Conservation (phyloP, 164 flowering plant genomes). For the Malania oleifera region DNA sequence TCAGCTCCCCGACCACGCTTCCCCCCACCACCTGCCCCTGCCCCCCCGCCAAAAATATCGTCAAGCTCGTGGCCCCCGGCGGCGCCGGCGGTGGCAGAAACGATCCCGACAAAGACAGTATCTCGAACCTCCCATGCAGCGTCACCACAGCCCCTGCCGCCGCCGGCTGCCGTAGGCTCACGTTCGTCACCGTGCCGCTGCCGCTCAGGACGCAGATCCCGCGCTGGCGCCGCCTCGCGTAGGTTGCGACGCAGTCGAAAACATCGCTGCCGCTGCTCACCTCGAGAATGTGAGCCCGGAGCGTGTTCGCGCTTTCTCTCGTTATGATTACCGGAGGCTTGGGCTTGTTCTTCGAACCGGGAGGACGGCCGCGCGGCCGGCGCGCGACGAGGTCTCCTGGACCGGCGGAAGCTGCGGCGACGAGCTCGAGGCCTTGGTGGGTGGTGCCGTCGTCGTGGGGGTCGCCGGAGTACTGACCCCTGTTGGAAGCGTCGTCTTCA, state of each 20-base stretch:
- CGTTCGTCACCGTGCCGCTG: conserved; percentile 72
- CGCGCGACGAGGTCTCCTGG: conserved; percentile 47
- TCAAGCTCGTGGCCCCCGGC: conserved; percentile 82
- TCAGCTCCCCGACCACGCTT: conserved; percentile 72
- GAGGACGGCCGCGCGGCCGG: conserved; percentile 71
- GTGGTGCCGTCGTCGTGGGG: conserved; percentile 9
- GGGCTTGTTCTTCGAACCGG: conserved; percentile 80
- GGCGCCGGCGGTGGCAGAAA: conserved; percentile 92
- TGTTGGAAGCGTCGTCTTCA: conserved; percentile 27
- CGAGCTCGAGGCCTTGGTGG: conserved; percentile 43
- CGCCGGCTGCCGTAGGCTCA: conserved; percentile 60
- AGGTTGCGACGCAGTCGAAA: conserved; percentile 57
- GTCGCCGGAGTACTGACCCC: conserved; percentile 22
- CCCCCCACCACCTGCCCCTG: conserved; percentile 92
- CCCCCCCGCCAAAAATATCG: conserved; percentile 71
- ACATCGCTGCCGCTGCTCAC: conserved; percentile 68
- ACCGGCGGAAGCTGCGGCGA: conserved; percentile 17
- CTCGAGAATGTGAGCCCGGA: conserved; percentile 75
- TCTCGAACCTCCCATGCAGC: conserved; percentile 79
- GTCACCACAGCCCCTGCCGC: conserved; percentile 62
- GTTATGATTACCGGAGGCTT: conserved; percentile 83
- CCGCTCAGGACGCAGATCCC: conserved; percentile 81
- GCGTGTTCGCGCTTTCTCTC: conserved; percentile 76
- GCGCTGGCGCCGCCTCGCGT: conserved; percentile 69
- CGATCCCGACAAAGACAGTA: conserved; percentile 74